phyloP scores from a whole-genome alignment of 495 filamentous ascomycete species.

The Hypomontagnella submonticulosa region DNA sequence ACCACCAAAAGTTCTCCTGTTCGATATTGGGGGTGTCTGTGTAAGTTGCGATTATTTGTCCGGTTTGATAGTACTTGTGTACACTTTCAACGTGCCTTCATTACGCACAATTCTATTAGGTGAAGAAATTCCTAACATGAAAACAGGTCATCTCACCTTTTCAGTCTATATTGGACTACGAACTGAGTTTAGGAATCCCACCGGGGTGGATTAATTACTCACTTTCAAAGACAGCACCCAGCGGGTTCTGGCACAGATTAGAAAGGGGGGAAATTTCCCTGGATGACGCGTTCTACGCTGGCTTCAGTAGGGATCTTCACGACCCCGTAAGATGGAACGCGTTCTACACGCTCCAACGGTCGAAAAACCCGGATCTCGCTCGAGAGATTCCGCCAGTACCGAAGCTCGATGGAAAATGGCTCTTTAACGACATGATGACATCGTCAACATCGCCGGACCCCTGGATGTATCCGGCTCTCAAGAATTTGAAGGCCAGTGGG shows the following conservation, averaged over 20 bases:
- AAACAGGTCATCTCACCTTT: constrained; percentile 89
- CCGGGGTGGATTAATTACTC: constrained; percentile 90
- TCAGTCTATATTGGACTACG: constrained; percentile 91
- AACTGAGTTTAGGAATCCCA: constrained; percentile 77
- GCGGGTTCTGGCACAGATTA: constrained; percentile 86
- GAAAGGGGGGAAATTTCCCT: constrained; percentile 80
- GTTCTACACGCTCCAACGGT: constrained; percentile 54
- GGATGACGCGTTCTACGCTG: constrained; percentile 77
- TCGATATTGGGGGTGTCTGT: constrained; percentile 97
- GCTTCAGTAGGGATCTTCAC: constrained; percentile 79
- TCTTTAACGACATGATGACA: constrained; percentile 96
- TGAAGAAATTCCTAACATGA: constrained; percentile 28
- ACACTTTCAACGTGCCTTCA: not conserved
- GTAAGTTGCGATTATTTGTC: constrained; percentile 64
- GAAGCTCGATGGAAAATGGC: constrained; percentile 76
- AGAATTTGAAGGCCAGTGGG: constrained; percentile 69
- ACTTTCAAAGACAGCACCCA: constrained; percentile 80
- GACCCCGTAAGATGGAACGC: constrained; percentile 71
- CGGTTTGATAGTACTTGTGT: no score
- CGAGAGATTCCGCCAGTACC: constrained; percentile 71
- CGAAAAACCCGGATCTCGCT: constrained; percentile 48
- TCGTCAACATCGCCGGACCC: constrained; percentile 77
- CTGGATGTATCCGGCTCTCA: constrained; percentile 87
- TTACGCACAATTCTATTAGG: not conserved
- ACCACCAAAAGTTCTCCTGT: constrained; percentile 82